Percentiles rank a stretch among this genome's conserved stretches.
Conservation (phyloP, 192 early-diverging fungal species). For the Allomyces javanicus region DNA sequence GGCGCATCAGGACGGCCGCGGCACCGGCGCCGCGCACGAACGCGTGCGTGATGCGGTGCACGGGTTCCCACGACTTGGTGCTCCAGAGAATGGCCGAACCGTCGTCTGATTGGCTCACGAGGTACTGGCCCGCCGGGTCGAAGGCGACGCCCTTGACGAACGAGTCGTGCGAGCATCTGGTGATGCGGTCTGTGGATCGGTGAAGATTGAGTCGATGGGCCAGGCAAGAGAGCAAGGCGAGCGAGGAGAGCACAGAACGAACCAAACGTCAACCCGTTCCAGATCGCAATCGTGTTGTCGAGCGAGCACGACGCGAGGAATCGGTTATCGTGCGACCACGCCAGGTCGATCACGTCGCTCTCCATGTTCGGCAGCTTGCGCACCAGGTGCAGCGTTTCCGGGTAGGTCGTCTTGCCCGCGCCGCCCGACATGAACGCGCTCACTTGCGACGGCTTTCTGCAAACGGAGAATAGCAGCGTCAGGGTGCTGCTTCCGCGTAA, state of each 20-base stretch:
- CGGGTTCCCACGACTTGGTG: conserved; percentile 68
- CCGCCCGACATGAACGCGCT: background rate
- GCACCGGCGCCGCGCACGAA: background rate
- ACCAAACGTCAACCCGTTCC: conserved; percentile 70
- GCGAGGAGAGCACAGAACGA: background rate
- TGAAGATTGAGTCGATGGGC: background rate
- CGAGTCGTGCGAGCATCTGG: conserved; percentile 49
- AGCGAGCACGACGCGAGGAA: conserved; percentile 80
- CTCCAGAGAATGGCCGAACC: conserved; percentile 70
- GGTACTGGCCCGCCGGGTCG: conserved; percentile 84
- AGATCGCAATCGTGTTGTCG: conserved; percentile 64
- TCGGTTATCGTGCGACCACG: conserved; percentile 72
- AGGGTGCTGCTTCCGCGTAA: too few species aligned
- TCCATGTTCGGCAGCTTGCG: background rate
- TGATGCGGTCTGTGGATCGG: conserved; percentile 23
- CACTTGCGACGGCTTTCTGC: background rate
- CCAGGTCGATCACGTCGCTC: conserved; percentile 71
- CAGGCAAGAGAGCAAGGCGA: background rate
- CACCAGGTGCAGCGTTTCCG: background rate
- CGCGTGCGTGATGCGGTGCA: conserved; percentile 31
- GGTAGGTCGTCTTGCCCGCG: background rate
- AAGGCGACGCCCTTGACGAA: conserved; percentile 95
- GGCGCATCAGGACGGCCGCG: background rate
- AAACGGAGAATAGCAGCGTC: too few species aligned
- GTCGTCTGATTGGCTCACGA: conserved; percentile 88